phyloP scores from a whole-genome alignment of 768 basidiomycete genomes.

The Tylopilus balloui region DNA sequence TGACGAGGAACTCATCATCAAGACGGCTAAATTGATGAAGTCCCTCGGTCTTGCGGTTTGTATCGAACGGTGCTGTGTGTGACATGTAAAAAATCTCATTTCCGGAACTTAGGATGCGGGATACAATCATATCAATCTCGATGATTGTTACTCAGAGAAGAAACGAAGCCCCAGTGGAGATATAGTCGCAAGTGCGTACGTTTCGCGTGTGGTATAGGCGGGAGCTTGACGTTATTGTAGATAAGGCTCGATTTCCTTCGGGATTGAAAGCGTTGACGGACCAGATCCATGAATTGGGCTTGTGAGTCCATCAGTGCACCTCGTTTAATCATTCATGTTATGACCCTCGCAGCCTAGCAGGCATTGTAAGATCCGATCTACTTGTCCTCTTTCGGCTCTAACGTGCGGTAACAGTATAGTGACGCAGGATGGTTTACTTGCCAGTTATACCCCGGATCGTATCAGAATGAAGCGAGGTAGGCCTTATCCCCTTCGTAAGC shows the following conservation, averaged over 20 bases:
- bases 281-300: slow-evolving; percentile 50
- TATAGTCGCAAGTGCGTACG: slow-evolving; percentile 48
- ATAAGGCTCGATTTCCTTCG: slow-evolving; percentile 47
- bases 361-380: slow-evolving; percentile 45
- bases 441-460: slow-evolving; percentile 60
- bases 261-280: slow-evolving; percentile 57
- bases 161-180: slow-evolving; percentile 46
- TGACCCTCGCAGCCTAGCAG: slow-evolving; percentile 43
- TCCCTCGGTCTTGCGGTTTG: slow-evolving; percentile 46
- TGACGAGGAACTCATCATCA: slow-evolving; percentile 47
- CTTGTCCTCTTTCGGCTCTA: slow-evolving; percentile 1
- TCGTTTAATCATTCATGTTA: background rate
- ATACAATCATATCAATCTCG: slow-evolving; percentile 56
- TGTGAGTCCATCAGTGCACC: slow-evolving; percentile 37
- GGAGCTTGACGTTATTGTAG: slow-evolving; percentile 27
- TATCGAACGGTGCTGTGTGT: background rate
- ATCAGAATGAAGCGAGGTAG: slow-evolving; percentile 54
- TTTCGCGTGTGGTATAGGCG: background rate
- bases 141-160: slow-evolving; percentile 64
- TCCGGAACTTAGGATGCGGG: slow-evolving; percentile 44
- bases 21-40: slow-evolving; percentile 48
- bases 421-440: slow-evolving; percentile 71
- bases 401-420: slow-evolving; percentile 44
- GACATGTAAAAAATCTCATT: background rate
- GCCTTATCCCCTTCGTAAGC: background rate